phyloP scores from a whole-genome alignment of 1,284 basidiomycete species.

The Fomes fomentarius region DNA sequence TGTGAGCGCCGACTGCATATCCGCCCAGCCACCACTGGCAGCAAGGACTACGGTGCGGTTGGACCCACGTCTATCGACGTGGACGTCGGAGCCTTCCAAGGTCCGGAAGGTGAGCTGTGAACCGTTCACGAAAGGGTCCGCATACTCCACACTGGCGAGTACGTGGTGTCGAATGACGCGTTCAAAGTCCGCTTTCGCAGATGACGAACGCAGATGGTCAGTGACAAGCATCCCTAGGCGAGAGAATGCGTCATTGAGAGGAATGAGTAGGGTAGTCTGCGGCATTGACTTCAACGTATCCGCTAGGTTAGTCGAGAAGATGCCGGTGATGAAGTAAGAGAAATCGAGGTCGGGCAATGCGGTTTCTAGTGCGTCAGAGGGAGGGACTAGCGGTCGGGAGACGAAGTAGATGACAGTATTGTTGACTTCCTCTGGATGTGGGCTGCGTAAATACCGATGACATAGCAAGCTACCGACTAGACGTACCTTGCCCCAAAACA shows the following conservation, averaged over 20 bases:
- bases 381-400: slow-evolving; percentile 82
- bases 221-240: slow-evolving; percentile 85
- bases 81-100: slow-evolving; percentile 75
- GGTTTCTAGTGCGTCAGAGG: slow-evolving; percentile 80
- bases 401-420: slow-evolving; percentile 91
- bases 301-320: slow-evolving; percentile 84
- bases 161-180: slow-evolving; percentile 87
- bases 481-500: slow-evolving; percentile 77
- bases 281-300: slow-evolving; percentile 69
- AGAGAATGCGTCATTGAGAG: slow-evolving; percentile 87
- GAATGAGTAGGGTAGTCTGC: slow-evolving; percentile 84
- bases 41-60: slow-evolving; percentile 57
- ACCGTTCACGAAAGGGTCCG: slow-evolving; percentile 61
- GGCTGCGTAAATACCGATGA: too few species aligned
- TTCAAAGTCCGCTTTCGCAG: slow-evolving; percentile 79
- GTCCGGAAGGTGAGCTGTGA: slow-evolving; percentile 72
- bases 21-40: slow-evolving; percentile 77
- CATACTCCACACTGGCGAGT: slow-evolving; percentile 79
- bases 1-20: slow-evolving; percentile 61
- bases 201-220: slow-evolving; percentile 80
- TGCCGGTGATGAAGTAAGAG: slow-evolving; percentile 88
- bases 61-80: slow-evolving; percentile 49
- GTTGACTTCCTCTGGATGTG: slow-evolving; percentile 68
- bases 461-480: too few species aligned
- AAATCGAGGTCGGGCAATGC: slow-evolving; percentile 83